phyloP scores from a whole-genome alignment of 169 alveolate species.

The Plasmodium gallinaceum region DNA sequence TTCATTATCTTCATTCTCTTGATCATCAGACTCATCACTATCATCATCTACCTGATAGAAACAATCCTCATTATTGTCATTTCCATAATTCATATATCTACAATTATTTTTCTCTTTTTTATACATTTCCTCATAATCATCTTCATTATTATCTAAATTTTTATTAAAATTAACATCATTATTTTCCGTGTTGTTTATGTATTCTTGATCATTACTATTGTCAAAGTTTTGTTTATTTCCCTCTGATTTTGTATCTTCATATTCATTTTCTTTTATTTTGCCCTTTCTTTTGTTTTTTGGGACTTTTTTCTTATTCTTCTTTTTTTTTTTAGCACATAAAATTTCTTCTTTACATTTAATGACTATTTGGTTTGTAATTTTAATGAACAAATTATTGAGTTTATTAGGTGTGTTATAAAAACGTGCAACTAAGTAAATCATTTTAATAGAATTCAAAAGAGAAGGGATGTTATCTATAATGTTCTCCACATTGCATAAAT shows the following conservation, averaged over 20 bases:
- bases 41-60: background rate
- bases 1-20: conserved; percentile 13
- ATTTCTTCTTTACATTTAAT: conserved; percentile 92
- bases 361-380: conserved; percentile 96
- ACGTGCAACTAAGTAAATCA: conserved; percentile 97
- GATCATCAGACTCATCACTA: conserved; percentile 25
- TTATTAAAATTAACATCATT: background rate
- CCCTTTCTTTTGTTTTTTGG: conserved; percentile 11
- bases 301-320: conserved; percentile 24
- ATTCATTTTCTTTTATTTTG: background rate
- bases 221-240: conserved; percentile 6
- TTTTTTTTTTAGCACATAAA: conserved; percentile 83
- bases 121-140: background rate
- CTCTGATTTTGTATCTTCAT: conserved; percentile 24
- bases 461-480: conserved; percentile 95
- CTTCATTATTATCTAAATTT: conserved; percentile 5
- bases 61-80: conserved; percentile 12
- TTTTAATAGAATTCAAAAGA: conserved; percentile 94
- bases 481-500: conserved; percentile 94
- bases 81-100: conserved; percentile 1
- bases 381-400: conserved; percentile 95
- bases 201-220: conserved; percentile 1
- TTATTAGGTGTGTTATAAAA: conserved; percentile 96
- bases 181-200: background rate
- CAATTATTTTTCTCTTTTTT: background rate